phyloP scores from a whole-genome alignment of 1,284 basidiomycete species.

The Takashimella koratensis region DNA sequence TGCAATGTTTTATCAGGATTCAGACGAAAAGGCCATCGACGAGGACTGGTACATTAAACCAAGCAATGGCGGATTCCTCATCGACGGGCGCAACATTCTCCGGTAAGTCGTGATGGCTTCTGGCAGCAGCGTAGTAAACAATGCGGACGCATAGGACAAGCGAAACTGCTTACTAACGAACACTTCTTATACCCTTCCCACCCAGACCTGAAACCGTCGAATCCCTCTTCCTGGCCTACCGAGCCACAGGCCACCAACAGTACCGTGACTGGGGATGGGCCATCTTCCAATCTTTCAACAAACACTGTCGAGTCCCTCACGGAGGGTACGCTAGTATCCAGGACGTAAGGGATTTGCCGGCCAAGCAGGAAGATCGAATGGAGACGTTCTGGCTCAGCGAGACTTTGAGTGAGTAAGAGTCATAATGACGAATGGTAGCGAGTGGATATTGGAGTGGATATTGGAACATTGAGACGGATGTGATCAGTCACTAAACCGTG shows the following conservation, averaged over 20 bases:
- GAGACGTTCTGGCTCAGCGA: conserved; percentile 94
- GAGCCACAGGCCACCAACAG: conserved; percentile 73
- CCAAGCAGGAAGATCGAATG: conserved; percentile 77
- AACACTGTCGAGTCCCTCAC: conserved; percentile 65
- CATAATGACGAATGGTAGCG: not conserved
- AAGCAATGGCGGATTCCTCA: conserved; percentile 50
- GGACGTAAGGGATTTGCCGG: conserved; percentile 72
- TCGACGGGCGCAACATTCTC: conserved; percentile 85
- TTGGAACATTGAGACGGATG: too few relatives aligned
- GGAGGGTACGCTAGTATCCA: conserved; percentile 83
- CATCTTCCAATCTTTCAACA: conserved; percentile 86
- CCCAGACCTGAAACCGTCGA: conserved; percentile 92
- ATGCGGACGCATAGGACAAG: too few relatives aligned
- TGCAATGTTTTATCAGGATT: conserved; percentile 64
- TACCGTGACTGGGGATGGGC: conserved; percentile 85
- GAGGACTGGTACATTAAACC: conserved; percentile 83
- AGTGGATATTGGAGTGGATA: too few relatives aligned
- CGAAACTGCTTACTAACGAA: conserved; percentile 3
- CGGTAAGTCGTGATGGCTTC: conserved; percentile 52
- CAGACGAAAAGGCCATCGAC: conserved; percentile 48
- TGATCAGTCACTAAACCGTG: too few relatives aligned
- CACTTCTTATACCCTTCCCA: conserved; percentile 2
- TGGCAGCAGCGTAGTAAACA: too few relatives aligned
- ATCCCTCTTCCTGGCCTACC: conserved; percentile 80
- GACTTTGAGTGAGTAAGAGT: conserved; percentile 70